Evolutionary conservation across 345 rosid genomes (phyloP).

Genomic region (Schrenkiella parvula): DNA sequence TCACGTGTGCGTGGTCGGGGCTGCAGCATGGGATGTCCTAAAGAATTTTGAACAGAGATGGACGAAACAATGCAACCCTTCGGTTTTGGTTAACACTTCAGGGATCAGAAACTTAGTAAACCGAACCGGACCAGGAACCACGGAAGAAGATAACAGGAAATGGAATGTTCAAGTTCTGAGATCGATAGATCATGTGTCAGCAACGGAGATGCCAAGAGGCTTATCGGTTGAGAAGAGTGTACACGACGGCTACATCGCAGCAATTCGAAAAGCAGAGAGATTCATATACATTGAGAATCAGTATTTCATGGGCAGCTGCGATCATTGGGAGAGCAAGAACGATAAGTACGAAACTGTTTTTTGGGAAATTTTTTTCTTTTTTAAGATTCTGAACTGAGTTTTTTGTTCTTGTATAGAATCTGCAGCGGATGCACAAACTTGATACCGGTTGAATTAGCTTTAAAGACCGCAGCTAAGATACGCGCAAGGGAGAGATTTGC

Average conservation of each 20-base stretch:
- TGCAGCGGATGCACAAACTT: constrained; percentile 65
- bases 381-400: background rate
- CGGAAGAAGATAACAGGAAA: constrained; percentile 30
- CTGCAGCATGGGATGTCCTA: constrained; percentile 69
- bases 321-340: constrained; percentile 61
- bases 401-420: background rate
- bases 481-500: constrained; percentile 63
- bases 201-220: constrained; percentile 46
- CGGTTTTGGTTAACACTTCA: constrained; percentile 41
- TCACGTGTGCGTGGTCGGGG: constrained; percentile 63
- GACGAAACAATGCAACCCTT: constrained; percentile 68
- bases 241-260: constrained; percentile 73
- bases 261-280: constrained; percentile 67
- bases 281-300: constrained; percentile 92
- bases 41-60: constrained; percentile 85
- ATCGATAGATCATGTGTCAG: constrained; percentile 66
- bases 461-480: constrained; percentile 62
- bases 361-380: background rate
- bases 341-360: constrained; percentile 10
- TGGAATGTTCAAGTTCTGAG: constrained; percentile 85
- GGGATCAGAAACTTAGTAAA: constrained; percentile 40
- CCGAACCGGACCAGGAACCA: constrained; percentile 26
- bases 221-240: constrained; percentile 57
- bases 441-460: constrained; percentile 80
- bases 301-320: constrained; percentile 80